Conservation (phyloP, 2,329 filamentous ascomycete species). For the Trichophyton verrucosum region DNA sequence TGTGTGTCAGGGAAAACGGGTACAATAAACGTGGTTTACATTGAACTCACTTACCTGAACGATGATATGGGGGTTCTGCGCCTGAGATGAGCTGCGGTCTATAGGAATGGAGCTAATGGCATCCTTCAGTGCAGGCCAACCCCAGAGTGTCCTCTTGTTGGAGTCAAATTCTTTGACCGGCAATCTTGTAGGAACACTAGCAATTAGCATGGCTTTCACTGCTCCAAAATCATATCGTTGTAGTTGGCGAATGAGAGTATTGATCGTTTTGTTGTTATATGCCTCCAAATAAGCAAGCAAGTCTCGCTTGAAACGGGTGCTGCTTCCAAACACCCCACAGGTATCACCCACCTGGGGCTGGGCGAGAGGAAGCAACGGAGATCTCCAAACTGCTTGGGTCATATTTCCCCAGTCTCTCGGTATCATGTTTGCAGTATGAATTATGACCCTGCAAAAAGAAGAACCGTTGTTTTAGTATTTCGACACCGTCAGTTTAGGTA, state of each 20-base stretch:
- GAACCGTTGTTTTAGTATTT: not conserved
- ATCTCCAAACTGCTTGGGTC: constrained; percentile 72
- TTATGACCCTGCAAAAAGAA: constrained; percentile 43
- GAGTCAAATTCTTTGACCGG: constrained; percentile 33
- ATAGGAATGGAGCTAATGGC: constrained; percentile 46
- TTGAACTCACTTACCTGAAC: constrained; percentile 20
- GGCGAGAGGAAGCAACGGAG: constrained; percentile 52
- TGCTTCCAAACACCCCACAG: constrained; percentile 41
- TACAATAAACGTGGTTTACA: not conserved
- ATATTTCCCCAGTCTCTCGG: constrained; percentile 74
- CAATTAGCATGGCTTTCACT: constrained; percentile 60
- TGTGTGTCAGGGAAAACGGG: constrained; percentile 40
- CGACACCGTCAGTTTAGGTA: not conserved
- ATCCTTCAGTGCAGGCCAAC: constrained; percentile 57
- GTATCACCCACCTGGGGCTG: not conserved
- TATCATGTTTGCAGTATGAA: constrained; percentile 92
- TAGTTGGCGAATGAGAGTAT: constrained; percentile 47
- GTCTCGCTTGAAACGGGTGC: constrained; percentile 61
- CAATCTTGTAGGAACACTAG: constrained; percentile 62
- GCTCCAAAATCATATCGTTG: constrained; percentile 54
- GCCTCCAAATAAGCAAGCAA: constrained; percentile 58
- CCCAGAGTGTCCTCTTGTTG: constrained; percentile 50
- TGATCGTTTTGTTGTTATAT: constrained; percentile 50
- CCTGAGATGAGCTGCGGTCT: constrained; percentile 20
- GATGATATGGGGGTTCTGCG: constrained; percentile 25